These are phyloP conservation scores for Geranium incanum DNA, from an alignment of 441 rosid species.

Conservation along the genomic window DNA sequence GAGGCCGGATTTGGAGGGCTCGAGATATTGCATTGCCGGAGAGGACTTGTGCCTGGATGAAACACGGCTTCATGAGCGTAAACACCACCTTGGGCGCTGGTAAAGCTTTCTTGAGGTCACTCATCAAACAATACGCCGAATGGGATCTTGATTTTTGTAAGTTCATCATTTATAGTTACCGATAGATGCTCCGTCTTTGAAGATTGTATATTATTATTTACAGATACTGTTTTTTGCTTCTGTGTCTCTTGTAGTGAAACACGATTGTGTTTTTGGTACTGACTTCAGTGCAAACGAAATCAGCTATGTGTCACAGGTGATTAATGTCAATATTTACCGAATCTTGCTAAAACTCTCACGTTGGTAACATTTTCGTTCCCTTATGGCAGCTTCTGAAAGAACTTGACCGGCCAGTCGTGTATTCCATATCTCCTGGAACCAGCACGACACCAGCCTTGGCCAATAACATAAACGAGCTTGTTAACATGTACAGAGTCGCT, in stretches of 20 bases:
- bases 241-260: slow-evolving; percentile 48
- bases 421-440: slow-evolving; percentile 92
- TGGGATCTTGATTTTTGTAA: slow-evolving; percentile 97
- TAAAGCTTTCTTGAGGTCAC: slow-evolving; percentile 78
- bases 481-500: slow-evolving; percentile 81
- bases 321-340: background rate
- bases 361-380: slow-evolving; percentile 8
- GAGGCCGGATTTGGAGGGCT: slow-evolving; percentile 63
- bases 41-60: slow-evolving; percentile 87
- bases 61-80: slow-evolving; percentile 80
- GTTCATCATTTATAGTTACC: slow-evolving; percentile 11
- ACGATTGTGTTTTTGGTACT: slow-evolving; percentile 78
- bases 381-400: slow-evolving; percentile 52
- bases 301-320: slow-evolving; percentile 63
- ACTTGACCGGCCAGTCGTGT: slow-evolving; percentile 58
- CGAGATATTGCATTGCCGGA: slow-evolving; percentile 72
- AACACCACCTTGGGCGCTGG: slow-evolving; percentile 65
- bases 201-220: background rate
- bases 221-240: background rate
- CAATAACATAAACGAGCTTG: slow-evolving; percentile 50
- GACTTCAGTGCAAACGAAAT: slow-evolving; percentile 71
- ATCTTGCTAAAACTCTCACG: slow-evolving; percentile 7
- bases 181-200: background rate
- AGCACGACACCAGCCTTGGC: slow-evolving; percentile 79
- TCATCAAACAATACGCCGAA: slow-evolving; percentile 65